Percentiles rank a stretch among this genome's conserved stretches.
These are phyloP conservation scores for Ceratobasidium sp. DNA, from an alignment of 1,284 basidiomycete genomes.

Conservation along the genomic window DNA sequence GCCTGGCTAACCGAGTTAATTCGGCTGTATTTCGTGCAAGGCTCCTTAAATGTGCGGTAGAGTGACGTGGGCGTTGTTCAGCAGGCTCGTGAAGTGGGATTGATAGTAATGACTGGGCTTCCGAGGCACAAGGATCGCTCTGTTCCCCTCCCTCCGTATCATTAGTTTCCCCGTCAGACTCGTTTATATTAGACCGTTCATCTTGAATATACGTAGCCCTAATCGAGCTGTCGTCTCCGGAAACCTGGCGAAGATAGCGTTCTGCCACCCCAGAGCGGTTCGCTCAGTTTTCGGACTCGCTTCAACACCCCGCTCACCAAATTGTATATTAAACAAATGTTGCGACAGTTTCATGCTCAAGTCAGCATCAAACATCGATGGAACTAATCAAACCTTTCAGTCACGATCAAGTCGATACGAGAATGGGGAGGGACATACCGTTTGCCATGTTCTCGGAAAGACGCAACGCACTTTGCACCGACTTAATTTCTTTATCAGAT, in stretches of 20 bases:
- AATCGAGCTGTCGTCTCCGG: background rate
- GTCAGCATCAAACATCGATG: constrained; percentile 23
- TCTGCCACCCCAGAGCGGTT: background rate
- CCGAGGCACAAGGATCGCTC: too few relatives aligned
- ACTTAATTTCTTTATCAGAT: constrained; percentile 19
- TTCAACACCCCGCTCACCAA: background rate
- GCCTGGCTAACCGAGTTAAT: background rate
- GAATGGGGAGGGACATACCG: constrained; percentile 12
- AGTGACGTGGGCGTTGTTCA: too few relatives aligned
- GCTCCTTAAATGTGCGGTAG: too few relatives aligned
- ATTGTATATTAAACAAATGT: constrained; percentile 31
- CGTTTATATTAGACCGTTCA: background rate
- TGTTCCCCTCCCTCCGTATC: too few relatives aligned
- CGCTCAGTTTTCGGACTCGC: too few relatives aligned
- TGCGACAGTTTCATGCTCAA: constrained; percentile 40
- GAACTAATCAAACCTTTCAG: background rate
- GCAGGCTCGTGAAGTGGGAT: too few relatives aligned
- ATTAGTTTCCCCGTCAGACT: too few relatives aligned
- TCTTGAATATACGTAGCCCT: background rate
- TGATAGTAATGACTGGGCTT: too few relatives aligned
- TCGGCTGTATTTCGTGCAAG: background rate
- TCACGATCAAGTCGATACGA: background rate
- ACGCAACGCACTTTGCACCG: constrained; percentile 13
- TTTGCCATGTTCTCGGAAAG: constrained; percentile 5
- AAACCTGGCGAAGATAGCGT: background rate